Percentiles rank a stretch among this genome's conserved stretches.
phyloP scores from a whole-genome alignment of 176 grass and related monocot species.

The Musa acuminata region DNA sequence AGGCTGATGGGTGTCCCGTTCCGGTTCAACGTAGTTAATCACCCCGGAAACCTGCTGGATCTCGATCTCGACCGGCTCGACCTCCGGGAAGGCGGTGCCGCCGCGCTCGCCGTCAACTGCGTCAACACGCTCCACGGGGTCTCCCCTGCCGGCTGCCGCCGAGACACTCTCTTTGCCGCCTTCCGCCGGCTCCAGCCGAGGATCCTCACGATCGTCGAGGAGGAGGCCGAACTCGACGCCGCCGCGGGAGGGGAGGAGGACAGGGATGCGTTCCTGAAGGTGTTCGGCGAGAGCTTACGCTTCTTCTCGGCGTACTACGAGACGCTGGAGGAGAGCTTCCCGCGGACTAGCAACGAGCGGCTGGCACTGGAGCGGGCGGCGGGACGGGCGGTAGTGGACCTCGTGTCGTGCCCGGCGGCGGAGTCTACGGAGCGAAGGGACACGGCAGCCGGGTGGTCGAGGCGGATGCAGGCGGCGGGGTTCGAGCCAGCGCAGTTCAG shows the following conservation, averaged over 20 bases:
- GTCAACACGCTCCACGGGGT: slow-evolving; percentile 61
- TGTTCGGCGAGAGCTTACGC: slow-evolving; percentile 59
- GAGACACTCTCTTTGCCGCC: slow-evolving; percentile 44
- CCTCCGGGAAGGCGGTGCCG: slow-evolving; percentile 17
- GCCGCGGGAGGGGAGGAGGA: slow-evolving; percentile 35
- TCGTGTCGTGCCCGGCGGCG: background rate
- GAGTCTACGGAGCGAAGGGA: background rate
- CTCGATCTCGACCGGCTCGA: background rate
- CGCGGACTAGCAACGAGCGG: slow-evolving; percentile 77
- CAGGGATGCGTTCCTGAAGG: slow-evolving; percentile 69
- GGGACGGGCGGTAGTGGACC: slow-evolving; percentile 1
- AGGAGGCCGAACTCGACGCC: slow-evolving; percentile 25
- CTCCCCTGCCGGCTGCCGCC: slow-evolving; percentile 31
- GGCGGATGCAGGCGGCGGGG: slow-evolving; percentile 45
- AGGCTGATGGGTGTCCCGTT: slow-evolving; percentile 94
- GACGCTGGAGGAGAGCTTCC: slow-evolving; percentile 77
- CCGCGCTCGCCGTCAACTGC: slow-evolving; percentile 67
- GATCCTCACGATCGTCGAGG: slow-evolving; percentile 75
- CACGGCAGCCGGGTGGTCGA: slow-evolving; percentile 39
- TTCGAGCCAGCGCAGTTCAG: slow-evolving; percentile 63
- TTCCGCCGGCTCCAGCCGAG: slow-evolving; percentile 55
- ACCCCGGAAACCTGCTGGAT: slow-evolving; percentile 46
- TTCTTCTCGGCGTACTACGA: slow-evolving; percentile 94
- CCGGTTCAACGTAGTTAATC: slow-evolving; percentile 68
- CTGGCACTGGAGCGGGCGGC: background rate